These are phyloP conservation scores for Aspergillus sp. DNA, from an alignment of 2,329 filamentous ascomycete species.

Conservation along the genomic window DNA sequence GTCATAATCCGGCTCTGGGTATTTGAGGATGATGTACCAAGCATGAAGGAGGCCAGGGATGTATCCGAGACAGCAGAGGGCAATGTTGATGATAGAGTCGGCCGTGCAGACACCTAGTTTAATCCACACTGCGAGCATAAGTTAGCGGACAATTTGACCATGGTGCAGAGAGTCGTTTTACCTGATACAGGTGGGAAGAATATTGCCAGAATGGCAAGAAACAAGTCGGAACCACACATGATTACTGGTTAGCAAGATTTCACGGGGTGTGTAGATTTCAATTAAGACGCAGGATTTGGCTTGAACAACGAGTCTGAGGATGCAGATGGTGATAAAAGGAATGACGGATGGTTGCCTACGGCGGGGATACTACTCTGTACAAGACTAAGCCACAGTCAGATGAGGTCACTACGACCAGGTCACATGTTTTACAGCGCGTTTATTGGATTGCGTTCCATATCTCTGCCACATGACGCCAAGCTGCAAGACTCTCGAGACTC, in stretches of 20 bases:
- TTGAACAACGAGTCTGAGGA: not conserved
- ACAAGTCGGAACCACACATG: constrained; percentile 63
- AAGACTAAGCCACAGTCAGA: not conserved
- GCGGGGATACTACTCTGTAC: not conserved
- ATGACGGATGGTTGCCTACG: not conserved
- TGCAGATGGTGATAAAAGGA: not conserved
- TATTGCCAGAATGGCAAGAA: constrained; percentile 60
- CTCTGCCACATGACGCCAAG: too few species aligned
- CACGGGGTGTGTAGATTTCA: not conserved
- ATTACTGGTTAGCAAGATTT: not conserved
- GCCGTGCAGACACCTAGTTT: constrained; percentile 90
- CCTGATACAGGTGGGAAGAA: constrained; percentile 61
- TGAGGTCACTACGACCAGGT: not conserved
- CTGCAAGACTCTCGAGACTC: too few species aligned
- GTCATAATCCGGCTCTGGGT: constrained; percentile 71
- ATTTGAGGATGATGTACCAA: constrained; percentile 96
- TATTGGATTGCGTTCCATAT: not conserved
- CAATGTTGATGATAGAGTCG: constrained; percentile 92
- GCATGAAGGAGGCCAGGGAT: constrained; percentile 88
- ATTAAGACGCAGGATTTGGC: not conserved
- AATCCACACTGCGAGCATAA: constrained; percentile 73
- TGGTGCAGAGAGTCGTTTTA: constrained; percentile 33
- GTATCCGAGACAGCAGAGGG: constrained; percentile 76
- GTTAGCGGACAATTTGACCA: constrained; percentile 30
- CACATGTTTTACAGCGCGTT: not conserved